phyloP scores from a whole-genome alignment of 108 stramenopile species.

The Cylindrotheca fusiformis region DNA sequence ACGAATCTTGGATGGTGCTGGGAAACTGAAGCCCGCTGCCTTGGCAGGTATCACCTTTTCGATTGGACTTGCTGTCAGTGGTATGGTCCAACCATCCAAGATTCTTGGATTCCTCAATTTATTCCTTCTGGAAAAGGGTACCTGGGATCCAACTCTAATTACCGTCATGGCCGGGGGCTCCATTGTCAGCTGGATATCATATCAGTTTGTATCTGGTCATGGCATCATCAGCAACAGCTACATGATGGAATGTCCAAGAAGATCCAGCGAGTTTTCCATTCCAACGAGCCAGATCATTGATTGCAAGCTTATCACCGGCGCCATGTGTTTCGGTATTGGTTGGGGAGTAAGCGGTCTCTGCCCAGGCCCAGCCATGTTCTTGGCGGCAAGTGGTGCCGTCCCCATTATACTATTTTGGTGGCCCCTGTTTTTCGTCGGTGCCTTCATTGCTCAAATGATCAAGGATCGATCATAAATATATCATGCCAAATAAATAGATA shows the following conservation, averaged over 20 bases:
- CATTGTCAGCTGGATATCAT: slow-evolving; percentile 47
- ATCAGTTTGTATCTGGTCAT: slow-evolving; percentile 61
- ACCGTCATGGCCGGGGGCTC: slow-evolving; percentile 78
- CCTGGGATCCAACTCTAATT: slow-evolving; percentile 81
- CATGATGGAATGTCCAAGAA: neutral
- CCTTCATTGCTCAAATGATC: slow-evolving; percentile 10
- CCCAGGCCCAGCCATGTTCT: slow-evolving; percentile 54
- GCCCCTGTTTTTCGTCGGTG: slow-evolving; percentile 34
- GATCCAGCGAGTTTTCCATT: slow-evolving; percentile 25
- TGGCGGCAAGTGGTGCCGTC: slow-evolving; percentile 32
- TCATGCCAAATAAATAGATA: too few species aligned
- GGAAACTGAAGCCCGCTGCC: slow-evolving; percentile 28
- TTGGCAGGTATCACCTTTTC: slow-evolving; percentile 50
- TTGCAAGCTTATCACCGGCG: slow-evolving; percentile 37
- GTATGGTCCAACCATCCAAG: slow-evolving; percentile 66
- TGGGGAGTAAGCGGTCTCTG: slow-evolving; percentile 56
- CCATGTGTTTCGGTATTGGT: slow-evolving; percentile 52
- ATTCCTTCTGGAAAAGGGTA: slow-evolving; percentile 36
- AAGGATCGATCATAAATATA: neutral
- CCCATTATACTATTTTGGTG: slow-evolving; percentile 32
- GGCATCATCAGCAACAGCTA: slow-evolving; percentile 9
- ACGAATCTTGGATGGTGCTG: neutral
- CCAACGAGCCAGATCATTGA: slow-evolving; percentile 50
- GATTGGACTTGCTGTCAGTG: slow-evolving; percentile 55
- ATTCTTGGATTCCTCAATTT: slow-evolving; percentile 71